These are phyloP conservation scores for Russula earlei DNA, from an alignment of 768 basidiomycete species.

Conservation along the genomic window DNA sequence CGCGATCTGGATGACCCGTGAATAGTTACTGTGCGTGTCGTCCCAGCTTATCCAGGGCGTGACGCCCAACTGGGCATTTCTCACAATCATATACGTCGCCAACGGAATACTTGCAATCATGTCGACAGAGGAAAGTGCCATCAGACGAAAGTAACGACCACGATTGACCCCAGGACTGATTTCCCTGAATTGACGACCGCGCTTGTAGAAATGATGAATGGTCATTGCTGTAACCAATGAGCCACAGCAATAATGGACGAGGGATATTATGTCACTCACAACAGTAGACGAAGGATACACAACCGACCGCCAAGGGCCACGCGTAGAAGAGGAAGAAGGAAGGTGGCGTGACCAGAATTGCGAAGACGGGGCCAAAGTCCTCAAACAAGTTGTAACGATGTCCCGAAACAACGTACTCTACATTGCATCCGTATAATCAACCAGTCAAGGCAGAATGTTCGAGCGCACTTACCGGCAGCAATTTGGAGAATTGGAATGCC, in stretches of 20 bases:
- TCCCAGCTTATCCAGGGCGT: slow-evolving; percentile 35
- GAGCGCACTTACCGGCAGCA: not conserved
- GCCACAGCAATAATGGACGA: not conserved
- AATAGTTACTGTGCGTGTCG: slow-evolving; percentile 41
- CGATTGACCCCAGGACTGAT: slow-evolving; percentile 28
- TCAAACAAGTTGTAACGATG: slow-evolving; percentile 21
- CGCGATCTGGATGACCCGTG: slow-evolving; percentile 31
- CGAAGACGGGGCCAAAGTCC: slow-evolving; percentile 37
- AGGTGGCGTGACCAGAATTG: slow-evolving; percentile 26
- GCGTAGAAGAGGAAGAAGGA: slow-evolving; percentile 26
- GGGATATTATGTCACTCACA: slow-evolving; percentile 23
- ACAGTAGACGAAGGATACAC: slow-evolving; percentile 29
- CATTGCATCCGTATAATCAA: not conserved
- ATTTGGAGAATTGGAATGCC: slow-evolving; percentile 13
- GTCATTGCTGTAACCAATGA: slow-evolving; percentile 20
- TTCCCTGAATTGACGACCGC: slow-evolving; percentile 22
- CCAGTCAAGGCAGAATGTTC: too few relatives aligned
- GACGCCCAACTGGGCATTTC: not conserved
- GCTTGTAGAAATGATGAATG: slow-evolving; percentile 23
- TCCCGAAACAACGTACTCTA: not conserved
- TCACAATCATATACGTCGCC: not conserved
- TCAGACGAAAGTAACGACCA: not conserved
- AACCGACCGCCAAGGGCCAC: slow-evolving; percentile 21
- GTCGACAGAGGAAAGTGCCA: not conserved
- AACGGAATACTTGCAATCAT: not conserved